Evolutionary conservation across 176 grass and related monocot species (phyloP), one percentile per base, ranked within the genome.

Genomic region (Zea luxurians): DNA sequence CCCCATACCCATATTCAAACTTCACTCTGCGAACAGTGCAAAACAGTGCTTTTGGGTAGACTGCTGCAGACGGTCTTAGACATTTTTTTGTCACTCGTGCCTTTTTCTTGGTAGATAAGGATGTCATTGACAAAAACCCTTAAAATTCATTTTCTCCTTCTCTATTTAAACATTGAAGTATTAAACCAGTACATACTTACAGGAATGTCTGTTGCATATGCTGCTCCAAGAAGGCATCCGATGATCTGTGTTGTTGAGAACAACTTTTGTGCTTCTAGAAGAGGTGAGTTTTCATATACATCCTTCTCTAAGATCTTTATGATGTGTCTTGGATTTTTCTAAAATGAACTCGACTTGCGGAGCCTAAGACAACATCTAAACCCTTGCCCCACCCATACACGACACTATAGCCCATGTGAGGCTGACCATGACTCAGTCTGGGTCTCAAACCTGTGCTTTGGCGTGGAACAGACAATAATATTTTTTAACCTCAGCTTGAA

Each of bases 231-330:
- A 83, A 92, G 92, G 71, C 92, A 95, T 77, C 84, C 85, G 9
- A 92, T 86, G 71, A 93, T 99, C 68, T 83, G 66, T 43, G 84
- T 95, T 72, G 89, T 92, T 8, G 96, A 99, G 68, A 99, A 99
- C 73, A 93, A 90, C 67, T 99, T 89, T 9, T 99, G 96, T 79
- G 92, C 96, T 81, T 95, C 96, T 48, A 99, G 76, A 91, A 92
- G 96, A 90, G 96, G 96, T 95, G 71, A 84, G 78, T 66, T 75
- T 37, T 46, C 68, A 49, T 71, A 69, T n/a, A 8, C 53, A 66
- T 43, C 43, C 40, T 76, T 80, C 16, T 54, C 11, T 48, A 43
- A 83, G 27, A 77, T 70, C 6, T 83, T 67, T 21, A 6, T 47
- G 68, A 17, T 8, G 37, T 78, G 34, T 45, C 13, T 60, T 13